Percentiles rank a stretch among this genome's conserved stretches.
phyloP scores from a whole-genome alignment of 805 yeast species.

The Ogataea salicorniae region DNA sequence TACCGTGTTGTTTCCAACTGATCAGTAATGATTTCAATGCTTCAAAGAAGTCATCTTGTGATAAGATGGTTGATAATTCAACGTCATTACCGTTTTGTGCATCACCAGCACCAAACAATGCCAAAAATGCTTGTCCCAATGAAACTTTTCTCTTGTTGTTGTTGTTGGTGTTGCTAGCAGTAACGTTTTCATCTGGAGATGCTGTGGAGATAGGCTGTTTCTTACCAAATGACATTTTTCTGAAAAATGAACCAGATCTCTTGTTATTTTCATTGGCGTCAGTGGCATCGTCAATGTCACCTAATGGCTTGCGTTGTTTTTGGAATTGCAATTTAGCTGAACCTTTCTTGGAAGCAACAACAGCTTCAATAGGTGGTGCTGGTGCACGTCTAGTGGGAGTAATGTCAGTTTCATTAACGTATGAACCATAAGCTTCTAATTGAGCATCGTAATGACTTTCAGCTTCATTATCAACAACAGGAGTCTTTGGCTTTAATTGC shows the following conservation, averaged over 20 bases:
- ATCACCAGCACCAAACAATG: conserved; percentile 31
- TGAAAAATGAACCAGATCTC: conserved; percentile 32
- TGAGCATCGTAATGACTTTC: not conserved
- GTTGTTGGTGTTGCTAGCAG: not conserved
- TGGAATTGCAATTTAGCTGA: conserved; percentile 12
- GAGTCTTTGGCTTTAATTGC: not conserved
- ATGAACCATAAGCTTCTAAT: not conserved
- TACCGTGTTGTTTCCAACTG: conserved; percentile 70
- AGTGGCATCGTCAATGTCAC: conserved; percentile 16
- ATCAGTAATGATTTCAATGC: conserved; percentile 57
- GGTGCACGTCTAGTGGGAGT: conserved; percentile 7
- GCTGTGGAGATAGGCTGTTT: conserved; percentile 25
- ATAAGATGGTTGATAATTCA: conserved; percentile 32
- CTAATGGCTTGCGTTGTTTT: conserved; percentile 24
- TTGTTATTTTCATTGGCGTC: conserved; percentile 12
- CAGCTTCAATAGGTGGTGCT: conserved; percentile 4
- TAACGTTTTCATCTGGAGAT: too few relatives aligned
- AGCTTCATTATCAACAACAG: not conserved
- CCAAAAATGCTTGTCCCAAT: conserved; percentile 32
- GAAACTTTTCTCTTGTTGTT: conserved; percentile 17
- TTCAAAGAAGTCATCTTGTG: conserved; percentile 53
- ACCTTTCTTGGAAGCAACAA: conserved; percentile 9
- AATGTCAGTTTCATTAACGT: not conserved
- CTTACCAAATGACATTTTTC: conserved; percentile 48
- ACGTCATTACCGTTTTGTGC: conserved; percentile 22